Conservation (phyloP, 2,329 filamentous ascomycete genomes). For the Clonostachys byssicola region DNA sequence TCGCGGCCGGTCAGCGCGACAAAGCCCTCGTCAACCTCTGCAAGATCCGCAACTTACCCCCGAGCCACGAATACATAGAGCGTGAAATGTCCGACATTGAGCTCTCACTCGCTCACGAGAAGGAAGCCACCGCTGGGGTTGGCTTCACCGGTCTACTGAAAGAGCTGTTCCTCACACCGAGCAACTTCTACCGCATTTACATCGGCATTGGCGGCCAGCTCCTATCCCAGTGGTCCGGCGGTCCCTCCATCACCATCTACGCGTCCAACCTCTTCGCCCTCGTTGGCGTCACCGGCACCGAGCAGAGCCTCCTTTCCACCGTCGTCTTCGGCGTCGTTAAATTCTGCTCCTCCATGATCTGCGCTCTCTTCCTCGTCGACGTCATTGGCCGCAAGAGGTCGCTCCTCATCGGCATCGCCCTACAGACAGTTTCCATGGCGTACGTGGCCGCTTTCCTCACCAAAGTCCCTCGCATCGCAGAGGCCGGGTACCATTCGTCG, state of each 20-base stretch:
- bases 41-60: neutral
- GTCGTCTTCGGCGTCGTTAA: slow-evolving; percentile 10
- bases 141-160: neutral
- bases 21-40: neutral
- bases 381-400: slow-evolving; percentile 14
- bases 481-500: slow-evolving; percentile 4
- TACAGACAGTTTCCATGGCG: slow-evolving; percentile 14
- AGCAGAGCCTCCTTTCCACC: slow-evolving; percentile 9
- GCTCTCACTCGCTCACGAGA: neutral
- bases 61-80: slow-evolving; percentile 1
- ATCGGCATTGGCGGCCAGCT: slow-evolving; percentile 12
- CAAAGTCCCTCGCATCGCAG: slow-evolving; percentile 9
- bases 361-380: slow-evolving; percentile 11
- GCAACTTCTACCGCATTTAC: slow-evolving; percentile 15
- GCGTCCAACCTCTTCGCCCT: slow-evolving; percentile 10
- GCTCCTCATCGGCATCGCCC: slow-evolving; percentile 15
- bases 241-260: slow-evolving; percentile 12
- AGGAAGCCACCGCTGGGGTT: neutral
- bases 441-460: slow-evolving; percentile 15
- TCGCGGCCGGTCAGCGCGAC: slow-evolving; percentile 1
- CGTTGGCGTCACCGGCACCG: slow-evolving; percentile 8
- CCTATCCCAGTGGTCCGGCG: slow-evolving; percentile 10
- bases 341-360: slow-evolving; percentile 10
- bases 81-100: neutral
- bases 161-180: neutral